Evolutionary conservation across 2,329 filamentous ascomycete genomes (phyloP).

Genomic region (Colletotrichum sp.): DNA sequence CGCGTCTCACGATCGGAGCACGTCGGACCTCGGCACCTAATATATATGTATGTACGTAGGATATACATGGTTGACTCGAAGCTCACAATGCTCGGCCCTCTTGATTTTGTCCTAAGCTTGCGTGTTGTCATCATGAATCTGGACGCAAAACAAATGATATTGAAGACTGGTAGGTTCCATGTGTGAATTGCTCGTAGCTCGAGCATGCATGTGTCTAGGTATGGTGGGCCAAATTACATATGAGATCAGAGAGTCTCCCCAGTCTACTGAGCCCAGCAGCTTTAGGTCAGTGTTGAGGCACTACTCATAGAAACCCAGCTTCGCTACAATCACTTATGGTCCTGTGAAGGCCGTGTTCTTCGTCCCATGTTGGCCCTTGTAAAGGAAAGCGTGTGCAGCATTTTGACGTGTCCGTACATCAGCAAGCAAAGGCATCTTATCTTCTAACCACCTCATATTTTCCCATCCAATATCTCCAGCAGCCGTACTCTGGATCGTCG

Average conservation of each 20-base stretch:
- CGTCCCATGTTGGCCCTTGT: background rate
- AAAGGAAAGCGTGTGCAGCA: background rate
- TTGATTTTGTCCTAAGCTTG: background rate
- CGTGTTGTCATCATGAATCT: background rate
- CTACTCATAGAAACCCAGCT: background rate
- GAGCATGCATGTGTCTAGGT: background rate
- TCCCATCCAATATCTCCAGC: background rate
- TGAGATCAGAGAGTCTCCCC: background rate
- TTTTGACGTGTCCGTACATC: background rate
- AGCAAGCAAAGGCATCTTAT: background rate
- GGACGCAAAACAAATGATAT: background rate
- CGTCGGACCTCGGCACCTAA: background rate
- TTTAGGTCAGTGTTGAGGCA: background rate
- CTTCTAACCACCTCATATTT: background rate
- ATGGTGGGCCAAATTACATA: background rate
- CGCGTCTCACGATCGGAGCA: background rate
- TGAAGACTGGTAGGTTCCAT: background rate
- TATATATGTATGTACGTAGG: constrained; percentile 13
- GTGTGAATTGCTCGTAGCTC: background rate
- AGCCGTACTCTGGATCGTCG: background rate
- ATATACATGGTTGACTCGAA: constrained; percentile 4
- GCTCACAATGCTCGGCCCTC: background rate
- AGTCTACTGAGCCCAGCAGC: background rate
- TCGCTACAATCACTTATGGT: background rate
- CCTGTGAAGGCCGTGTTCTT: background rate